Evolutionary conservation across 2,329 filamentous ascomycete genomes (phyloP).

Genomic region (Xylariales sp.): DNA sequence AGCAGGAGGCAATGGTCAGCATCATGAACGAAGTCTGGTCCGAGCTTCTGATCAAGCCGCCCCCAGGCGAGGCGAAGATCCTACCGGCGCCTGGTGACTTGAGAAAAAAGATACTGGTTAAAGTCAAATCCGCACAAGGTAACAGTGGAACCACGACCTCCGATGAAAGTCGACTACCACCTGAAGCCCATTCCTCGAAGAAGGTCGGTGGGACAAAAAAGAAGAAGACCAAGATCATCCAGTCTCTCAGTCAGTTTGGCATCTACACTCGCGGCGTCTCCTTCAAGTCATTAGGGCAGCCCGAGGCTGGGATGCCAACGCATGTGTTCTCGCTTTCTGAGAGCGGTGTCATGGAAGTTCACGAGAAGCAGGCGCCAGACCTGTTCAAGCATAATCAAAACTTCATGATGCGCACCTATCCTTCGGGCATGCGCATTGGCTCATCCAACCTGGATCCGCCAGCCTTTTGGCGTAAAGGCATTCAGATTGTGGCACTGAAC

Average conservation of each 20-base stretch:
- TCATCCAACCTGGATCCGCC: conserved; percentile 85
- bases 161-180: conserved; percentile 19
- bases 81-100: conserved; percentile 68
- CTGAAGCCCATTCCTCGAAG: conserved; percentile 29
- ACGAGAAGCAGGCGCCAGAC: conserved; percentile 40
- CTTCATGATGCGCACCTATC: conserved; percentile 84
- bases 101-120: conserved; percentile 74
- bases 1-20: conserved; percentile 86
- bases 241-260: conserved; percentile 69
- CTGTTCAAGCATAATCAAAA: conserved; percentile 79
- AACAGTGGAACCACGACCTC: background rate
- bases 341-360: conserved; percentile 57
- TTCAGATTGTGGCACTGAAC: conserved; percentile 88
- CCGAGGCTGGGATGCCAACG: conserved; percentile 60
- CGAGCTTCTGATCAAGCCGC: conserved; percentile 60
- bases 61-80: conserved; percentile 37
- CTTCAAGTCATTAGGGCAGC: conserved; percentile 73
- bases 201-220: conserved; percentile 34
- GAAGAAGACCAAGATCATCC: conserved; percentile 63
- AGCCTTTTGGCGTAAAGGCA: conserved; percentile 80
- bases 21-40: conserved; percentile 86
- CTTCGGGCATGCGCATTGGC: conserved; percentile 72
- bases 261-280: conserved; percentile 80
- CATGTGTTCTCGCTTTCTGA: conserved; percentile 67
- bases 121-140: conserved; percentile 66